A percentile compares a stretch with the other conserved stretches of the same genome.
Evolutionary conservation across 169 alveolate genomes (phyloP).

Genomic region (Blepharisma undulans): DNA sequence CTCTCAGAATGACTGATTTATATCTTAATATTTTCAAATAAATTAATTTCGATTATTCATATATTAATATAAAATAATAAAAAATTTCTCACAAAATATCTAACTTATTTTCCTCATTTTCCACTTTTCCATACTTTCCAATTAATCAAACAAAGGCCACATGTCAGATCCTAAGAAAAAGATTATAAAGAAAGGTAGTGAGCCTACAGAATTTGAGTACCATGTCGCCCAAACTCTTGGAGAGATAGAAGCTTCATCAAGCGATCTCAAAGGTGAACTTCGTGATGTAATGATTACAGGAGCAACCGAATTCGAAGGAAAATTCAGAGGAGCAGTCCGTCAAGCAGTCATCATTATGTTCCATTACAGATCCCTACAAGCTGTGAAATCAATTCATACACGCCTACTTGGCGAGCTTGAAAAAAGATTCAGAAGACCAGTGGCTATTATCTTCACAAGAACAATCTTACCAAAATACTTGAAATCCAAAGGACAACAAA

Average conservation of each 20-base stretch:
- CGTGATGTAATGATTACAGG: constrained; percentile 47
- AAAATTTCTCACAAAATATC: no score
- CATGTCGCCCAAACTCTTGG: constrained; percentile 62
- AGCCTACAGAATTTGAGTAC: constrained; percentile 66
- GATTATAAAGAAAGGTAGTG: constrained; percentile 58
- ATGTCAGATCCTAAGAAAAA: constrained; percentile 68
- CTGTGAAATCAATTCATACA: constrained; percentile 88
- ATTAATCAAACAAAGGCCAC: not conserved
- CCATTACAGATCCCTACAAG: constrained; percentile 85
- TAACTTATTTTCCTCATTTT: no score
- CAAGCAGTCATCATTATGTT: constrained; percentile 88
- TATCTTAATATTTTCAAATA: no score
- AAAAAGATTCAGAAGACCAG: constrained; percentile 93
- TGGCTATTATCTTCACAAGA: constrained; percentile 91
- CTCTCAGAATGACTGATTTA: no score
- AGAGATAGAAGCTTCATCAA: constrained; percentile 52
- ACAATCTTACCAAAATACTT: constrained; percentile 88
- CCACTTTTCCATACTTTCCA: no score
- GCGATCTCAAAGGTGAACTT: constrained; percentile 52
- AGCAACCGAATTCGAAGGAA: constrained; percentile 82
- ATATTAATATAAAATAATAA: no score
- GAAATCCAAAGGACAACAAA: constrained; percentile 44
- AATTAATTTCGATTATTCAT: no score
- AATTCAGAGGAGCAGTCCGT: constrained; percentile 81
- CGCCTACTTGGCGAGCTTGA: constrained; percentile 92